Conservation (phyloP, 2,329 filamentous ascomycete species). For the Anthostomella pinea region DNA sequence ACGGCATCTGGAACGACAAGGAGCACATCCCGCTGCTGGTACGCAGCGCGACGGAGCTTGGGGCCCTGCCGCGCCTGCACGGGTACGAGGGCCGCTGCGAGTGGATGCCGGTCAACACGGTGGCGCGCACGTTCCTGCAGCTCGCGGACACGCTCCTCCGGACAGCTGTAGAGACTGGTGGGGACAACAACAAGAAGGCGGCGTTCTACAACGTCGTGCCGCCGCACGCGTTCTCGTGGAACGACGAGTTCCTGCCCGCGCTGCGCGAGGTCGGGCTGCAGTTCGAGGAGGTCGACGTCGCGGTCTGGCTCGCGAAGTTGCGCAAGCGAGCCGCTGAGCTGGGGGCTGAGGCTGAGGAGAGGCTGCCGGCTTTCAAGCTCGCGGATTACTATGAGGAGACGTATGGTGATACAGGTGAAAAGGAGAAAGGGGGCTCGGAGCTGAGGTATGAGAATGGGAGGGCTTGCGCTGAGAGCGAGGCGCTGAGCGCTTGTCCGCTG, state of each 20-base stretch:
- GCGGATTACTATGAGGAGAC: slow-evolving; percentile 24
- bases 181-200: slow-evolving; percentile 4
- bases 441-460: slow-evolving; percentile 19
- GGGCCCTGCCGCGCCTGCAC: slow-evolving; percentile 22
- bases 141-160: slow-evolving; percentile 12
- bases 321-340: slow-evolving; percentile 20
- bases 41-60: slow-evolving; percentile 20
- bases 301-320: slow-evolving; percentile 33
- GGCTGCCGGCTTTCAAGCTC: slow-evolving; percentile 24
- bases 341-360: slow-evolving; percentile 22
- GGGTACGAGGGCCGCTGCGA: slow-evolving; percentile 24
- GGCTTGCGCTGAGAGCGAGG: slow-evolving; percentile 22
- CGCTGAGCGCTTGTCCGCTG: slow-evolving; percentile 22
- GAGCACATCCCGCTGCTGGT: slow-evolving; percentile 28
- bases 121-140: slow-evolving; percentile 26
- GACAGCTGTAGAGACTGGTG: not conserved
- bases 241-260: slow-evolving; percentile 27
- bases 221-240: slow-evolving; percentile 36
- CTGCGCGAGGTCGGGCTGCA: slow-evolving; percentile 30
- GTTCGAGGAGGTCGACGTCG: slow-evolving; percentile 33
- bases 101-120: slow-evolving; percentile 33
- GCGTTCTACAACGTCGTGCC: slow-evolving; percentile 26
- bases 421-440: slow-evolving; percentile 4
- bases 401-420: slow-evolving; percentile 12
- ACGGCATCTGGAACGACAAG: slow-evolving; percentile 29